Conservation (phyloP, 257 asterid genomes). For the Jacaranda copaia region DNA sequence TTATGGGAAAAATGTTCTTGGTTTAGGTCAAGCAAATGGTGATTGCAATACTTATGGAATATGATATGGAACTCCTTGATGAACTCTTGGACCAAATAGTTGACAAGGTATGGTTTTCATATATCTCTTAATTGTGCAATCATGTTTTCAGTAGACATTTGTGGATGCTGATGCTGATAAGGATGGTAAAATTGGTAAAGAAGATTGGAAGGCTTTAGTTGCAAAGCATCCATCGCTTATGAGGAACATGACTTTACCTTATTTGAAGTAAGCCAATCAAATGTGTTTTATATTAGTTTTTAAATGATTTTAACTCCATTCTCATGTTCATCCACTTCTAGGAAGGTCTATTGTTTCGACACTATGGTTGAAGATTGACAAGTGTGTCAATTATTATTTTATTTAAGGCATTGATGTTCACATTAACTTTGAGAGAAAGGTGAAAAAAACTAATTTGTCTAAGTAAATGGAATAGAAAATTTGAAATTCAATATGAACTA, state of each 20-base stretch:
- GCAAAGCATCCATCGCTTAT: conserved; percentile 56
- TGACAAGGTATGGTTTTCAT: conserved; percentile 46
- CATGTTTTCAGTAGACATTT: conserved; percentile 56
- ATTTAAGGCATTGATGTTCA: too few relatives aligned
- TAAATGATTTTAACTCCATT: background rate
- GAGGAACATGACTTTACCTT: conserved; percentile 78
- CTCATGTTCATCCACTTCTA: conserved; percentile 30
- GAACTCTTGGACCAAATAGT: conserved; percentile 64
- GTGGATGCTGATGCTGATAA: conserved; percentile 63
- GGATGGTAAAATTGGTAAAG: conserved; percentile 65
- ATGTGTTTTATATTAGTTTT: background rate
- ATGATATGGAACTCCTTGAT: conserved; percentile 57
- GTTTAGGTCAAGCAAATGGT: conserved; percentile 75
- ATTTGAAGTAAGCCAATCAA: conserved; percentile 50
- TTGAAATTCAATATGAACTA: too few relatives aligned
- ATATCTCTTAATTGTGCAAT: background rate
- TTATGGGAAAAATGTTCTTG: background rate
- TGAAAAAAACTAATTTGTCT: too few relatives aligned
- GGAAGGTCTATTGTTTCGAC: conserved; percentile 62
- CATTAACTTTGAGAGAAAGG: too few relatives aligned
- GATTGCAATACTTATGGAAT: conserved; percentile 63
- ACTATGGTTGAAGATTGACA: conserved; percentile 60
- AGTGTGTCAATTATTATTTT: background rate
- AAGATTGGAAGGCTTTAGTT: conserved; percentile 70
- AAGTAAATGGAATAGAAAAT: too few relatives aligned